A percentile compares a stretch with the other conserved stretches of the same genome.
phyloP scores from a whole-genome alignment of 1,284 basidiomycete species.

The Serendipita sp. region DNA sequence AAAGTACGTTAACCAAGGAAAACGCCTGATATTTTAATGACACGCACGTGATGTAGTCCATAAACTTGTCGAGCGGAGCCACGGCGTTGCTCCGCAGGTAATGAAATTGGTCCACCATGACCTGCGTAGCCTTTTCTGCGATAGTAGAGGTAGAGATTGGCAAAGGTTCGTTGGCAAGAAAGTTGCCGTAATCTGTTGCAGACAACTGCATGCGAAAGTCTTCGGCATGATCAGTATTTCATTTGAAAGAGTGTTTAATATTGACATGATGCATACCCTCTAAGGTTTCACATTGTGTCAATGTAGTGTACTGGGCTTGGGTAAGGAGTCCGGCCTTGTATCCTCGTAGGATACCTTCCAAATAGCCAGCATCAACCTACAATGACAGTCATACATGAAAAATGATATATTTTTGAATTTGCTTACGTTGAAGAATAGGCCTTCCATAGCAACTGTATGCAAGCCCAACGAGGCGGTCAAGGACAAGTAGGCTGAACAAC shows the following conservation, averaged over 20 bases:
- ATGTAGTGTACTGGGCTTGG: constrained; percentile 79
- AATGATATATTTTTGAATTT: constrained; percentile 16
- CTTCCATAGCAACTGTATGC: constrained; percentile 46
- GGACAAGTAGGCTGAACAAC: neutral
- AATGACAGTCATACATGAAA: constrained; percentile 18
- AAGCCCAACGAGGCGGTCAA: neutral
- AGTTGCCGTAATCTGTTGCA: constrained; percentile 96
- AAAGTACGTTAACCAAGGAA: constrained; percentile 12
- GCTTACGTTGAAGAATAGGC: constrained; percentile 70
- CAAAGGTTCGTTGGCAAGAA: constrained; percentile 92
- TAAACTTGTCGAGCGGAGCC: constrained; percentile 80
- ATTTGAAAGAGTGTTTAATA: constrained; percentile 8
- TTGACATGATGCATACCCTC: constrained; percentile 51
- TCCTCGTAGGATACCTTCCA: constrained; percentile 88
- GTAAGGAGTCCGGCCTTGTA: constrained; percentile 89
- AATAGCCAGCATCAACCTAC: constrained; percentile 68
- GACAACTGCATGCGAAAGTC: constrained; percentile 88
- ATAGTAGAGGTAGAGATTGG: constrained; percentile 92
- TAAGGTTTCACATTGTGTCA: constrained; percentile 94
- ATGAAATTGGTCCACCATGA: constrained; percentile 95
- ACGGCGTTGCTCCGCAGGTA: constrained; percentile 85
- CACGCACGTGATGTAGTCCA: constrained; percentile 91
- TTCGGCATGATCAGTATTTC: constrained; percentile 20
- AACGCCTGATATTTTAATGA: constrained; percentile 8
- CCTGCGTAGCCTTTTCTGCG: constrained; percentile 86